Evolutionary conservation across 2,329 filamentous ascomycete genomes (phyloP).

Genomic region (Xylaria sp.): DNA sequence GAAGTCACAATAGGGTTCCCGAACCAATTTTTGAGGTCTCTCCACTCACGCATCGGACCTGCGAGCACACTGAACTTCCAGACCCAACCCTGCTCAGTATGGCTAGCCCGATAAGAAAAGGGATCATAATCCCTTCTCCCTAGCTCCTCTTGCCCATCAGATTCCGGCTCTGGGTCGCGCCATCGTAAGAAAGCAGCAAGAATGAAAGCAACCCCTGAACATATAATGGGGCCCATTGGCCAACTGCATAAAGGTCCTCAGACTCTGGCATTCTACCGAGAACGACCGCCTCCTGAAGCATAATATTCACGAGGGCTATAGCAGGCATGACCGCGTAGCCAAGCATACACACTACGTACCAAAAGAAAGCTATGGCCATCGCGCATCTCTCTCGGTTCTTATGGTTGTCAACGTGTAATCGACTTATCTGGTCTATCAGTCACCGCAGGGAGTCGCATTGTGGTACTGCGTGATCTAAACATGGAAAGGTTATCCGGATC

Average conservation of each 20-base stretch:
- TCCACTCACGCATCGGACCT: not conserved
- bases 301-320: not conserved
- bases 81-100: not conserved
- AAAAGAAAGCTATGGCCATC: not conserved
- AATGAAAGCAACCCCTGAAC: not conserved
- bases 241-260: not conserved
- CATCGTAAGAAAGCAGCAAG: not conserved
- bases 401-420: not conserved
- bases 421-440: not conserved
- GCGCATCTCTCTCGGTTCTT: not conserved
- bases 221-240: not conserved
- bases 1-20: not conserved
- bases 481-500: not conserved
- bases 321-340: not conserved
- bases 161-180: not conserved
- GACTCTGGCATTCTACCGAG: not conserved
- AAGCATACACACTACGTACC: slow-evolving; percentile 1
- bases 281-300: no score
- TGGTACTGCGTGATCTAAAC: not conserved
- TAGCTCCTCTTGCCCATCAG: not conserved
- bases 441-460: no score
- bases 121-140: not conserved
- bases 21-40: not conserved
- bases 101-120: not conserved
- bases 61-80: not conserved